A percentile compares a stretch with the other conserved stretches of the same genome.
Conservation (phyloP, 768 basidiomycete genomes). For the Lepiota brunneoincarnata region DNA sequence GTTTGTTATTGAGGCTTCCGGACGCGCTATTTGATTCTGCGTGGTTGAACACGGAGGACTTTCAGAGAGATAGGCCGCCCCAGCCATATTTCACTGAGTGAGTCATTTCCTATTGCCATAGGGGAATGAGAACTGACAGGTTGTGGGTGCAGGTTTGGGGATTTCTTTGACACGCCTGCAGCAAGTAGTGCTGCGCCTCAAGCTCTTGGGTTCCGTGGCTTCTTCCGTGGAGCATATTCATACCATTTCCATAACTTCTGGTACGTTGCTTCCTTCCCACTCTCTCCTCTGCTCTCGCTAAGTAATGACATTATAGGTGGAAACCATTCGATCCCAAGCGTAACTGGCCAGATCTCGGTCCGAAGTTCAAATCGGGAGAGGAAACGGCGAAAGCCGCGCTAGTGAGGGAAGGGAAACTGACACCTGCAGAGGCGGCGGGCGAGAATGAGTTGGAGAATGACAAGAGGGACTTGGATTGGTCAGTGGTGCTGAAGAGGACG, state of each 20-base stretch:
- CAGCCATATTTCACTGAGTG: constrained; percentile 90
- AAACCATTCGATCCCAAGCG: constrained; percentile 85
- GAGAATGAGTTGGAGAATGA: constrained; percentile 33
- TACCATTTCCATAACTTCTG: constrained; percentile 96
- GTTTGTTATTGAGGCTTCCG: constrained; percentile 74
- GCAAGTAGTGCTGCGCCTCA: constrained; percentile 75
- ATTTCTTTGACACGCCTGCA: constrained; percentile 77
- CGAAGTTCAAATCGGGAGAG: constrained; percentile 74
- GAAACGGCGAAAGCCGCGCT: constrained; percentile 50
- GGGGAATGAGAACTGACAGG: neutral
- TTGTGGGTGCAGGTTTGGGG: constrained; percentile 55
- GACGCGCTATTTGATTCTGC: constrained; percentile 94
- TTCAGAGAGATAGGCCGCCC: constrained; percentile 86
- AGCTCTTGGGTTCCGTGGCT: constrained; percentile 83
- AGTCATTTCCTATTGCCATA: constrained; percentile 17
- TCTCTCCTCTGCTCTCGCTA: neutral
- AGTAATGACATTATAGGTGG: constrained; percentile 60
- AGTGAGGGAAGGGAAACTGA: constrained; percentile 25
- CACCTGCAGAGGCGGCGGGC: constrained; percentile 17
- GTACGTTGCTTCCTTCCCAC: constrained; percentile 38
- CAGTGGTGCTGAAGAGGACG: constrained; percentile 88
- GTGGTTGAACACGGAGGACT: constrained; percentile 90
- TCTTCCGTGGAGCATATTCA: constrained; percentile 90
- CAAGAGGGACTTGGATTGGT: constrained; percentile 82
- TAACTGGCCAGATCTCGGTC: constrained; percentile 89